A percentile compares a stretch with the other conserved stretches of the same genome.
Conservation (phyloP, 78 protist genomes). For the Monocercomonoides exilis region DNA sequence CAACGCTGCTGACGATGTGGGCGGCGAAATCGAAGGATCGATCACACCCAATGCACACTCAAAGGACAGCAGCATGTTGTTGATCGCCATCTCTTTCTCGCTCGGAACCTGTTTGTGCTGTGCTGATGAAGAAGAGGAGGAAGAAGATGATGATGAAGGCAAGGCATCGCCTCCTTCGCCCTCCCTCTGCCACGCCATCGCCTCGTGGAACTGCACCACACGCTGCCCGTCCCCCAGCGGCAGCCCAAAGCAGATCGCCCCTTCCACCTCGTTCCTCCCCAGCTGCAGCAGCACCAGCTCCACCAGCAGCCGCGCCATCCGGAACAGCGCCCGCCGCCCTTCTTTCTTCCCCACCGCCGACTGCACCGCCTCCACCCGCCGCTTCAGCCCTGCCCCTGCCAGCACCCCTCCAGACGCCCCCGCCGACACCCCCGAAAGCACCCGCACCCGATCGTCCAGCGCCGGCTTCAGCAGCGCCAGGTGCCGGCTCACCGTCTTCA, state of each 20-base stretch:
- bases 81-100: not conserved
- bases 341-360: not conserved
- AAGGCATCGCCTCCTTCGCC: too few species aligned
- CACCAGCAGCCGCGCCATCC: not conserved
- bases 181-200: too few species aligned
- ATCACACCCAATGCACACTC: not conserved
- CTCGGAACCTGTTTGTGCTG: not conserved
- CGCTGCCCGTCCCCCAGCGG: not conserved
- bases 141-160: not conserved
- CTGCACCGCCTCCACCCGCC: not conserved
- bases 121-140: not conserved
- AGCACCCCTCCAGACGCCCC: not conserved
- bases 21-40: not conserved
- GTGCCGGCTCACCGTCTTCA: not conserved
- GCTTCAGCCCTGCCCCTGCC: not conserved
- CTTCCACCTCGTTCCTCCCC: not conserved
- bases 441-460: not conserved
- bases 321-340: not conserved
- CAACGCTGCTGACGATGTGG: too few species aligned
- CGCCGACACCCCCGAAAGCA: not conserved
- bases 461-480: not conserved
- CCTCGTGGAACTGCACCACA: too few species aligned
- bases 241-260: not conserved
- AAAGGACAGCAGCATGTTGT: not conserved
- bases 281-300: not conserved